Conservation (phyloP, 345 rosid genomes). For the Eucalyptus camaldulensis region DNA sequence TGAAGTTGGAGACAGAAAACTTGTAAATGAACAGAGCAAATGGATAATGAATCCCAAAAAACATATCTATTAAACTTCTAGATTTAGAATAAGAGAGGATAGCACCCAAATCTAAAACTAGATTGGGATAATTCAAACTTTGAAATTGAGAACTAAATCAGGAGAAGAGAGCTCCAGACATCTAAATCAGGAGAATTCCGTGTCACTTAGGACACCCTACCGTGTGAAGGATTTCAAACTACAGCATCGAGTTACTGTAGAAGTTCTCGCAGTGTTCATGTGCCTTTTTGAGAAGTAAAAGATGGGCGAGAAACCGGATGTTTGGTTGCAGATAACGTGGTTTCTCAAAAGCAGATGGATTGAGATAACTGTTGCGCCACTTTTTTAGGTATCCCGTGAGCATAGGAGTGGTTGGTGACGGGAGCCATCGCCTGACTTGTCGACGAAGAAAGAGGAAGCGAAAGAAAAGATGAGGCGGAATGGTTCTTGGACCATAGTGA, state of each 20-base stretch:
- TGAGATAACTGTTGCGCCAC: not conserved
- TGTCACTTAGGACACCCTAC: not conserved
- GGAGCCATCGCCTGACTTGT: not conserved
- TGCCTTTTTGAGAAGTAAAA: not conserved
- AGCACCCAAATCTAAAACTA: too few species aligned
- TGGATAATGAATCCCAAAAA: too few species aligned
- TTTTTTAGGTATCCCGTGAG: not conserved
- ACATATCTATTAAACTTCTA: too few species aligned
- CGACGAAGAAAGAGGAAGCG: not conserved
- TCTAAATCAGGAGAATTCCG: too few species aligned
- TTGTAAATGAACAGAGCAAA: too few species aligned
- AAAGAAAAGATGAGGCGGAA: not conserved
- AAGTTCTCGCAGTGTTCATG: not conserved
- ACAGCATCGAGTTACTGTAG: not conserved
- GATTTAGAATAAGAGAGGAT: too few species aligned
- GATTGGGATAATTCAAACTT: too few species aligned
- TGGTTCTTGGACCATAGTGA: not conserved
- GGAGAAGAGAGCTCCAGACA: too few species aligned
- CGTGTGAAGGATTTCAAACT: not conserved
- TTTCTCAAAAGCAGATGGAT: not conserved
- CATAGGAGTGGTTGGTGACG: not conserved
- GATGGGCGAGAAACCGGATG: not conserved
- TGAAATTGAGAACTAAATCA: too few species aligned
- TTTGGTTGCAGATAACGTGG: not conserved
- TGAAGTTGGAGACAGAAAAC: too few species aligned